Evolutionary conservation across 176 grass and related monocot genomes (phyloP), one percentile per base, ranked within the genome.

Genomic region (Oryza coarctata): DNA sequence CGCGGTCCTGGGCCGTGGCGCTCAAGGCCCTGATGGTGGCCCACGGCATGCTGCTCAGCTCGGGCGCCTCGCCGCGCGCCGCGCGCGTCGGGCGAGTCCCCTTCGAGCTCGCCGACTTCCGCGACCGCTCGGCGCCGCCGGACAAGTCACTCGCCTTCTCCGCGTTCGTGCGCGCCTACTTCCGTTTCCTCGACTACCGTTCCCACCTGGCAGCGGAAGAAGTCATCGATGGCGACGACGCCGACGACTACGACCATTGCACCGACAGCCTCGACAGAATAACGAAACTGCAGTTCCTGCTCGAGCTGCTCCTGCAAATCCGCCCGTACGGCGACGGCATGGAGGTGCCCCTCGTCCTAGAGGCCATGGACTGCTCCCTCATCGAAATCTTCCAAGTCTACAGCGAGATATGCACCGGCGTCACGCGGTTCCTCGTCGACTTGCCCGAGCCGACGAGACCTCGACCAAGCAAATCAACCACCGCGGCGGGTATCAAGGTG

Each of bases 361-460:
- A 92, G 22, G 86, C 86, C 73, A 92, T 92, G 90, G 86, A 92
- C 62, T 92, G 86, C 73, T 74, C 66, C 7, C 62, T 88, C 78
- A 64, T 88, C 86, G 83, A 92, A 33, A 75, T 86, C 86, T 76
- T 86, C 78, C 62, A 83, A 7, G 63, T 88, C 17, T 86, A 92
- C 74, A 74, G 86, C 33, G 27, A 63, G 20, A 84, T 92, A 69
- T 86, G 86, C 71, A 72, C 73, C 34, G 80, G 83, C 50, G 75
- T 88, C 43, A 43, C 86, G 15, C 52, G 57, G 45, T 88, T 92
- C 86, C 90, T 92, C 74, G 40, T 60, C 31, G 44, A 79, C 27
- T 28, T 71, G 14, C 73, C 26, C 3, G 66, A 49, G 1, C 23
- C 47, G 11, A 34, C 36, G 31, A 39, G 18, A 23, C 71, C 17